Percentiles rank a stretch among this genome's conserved stretches.
These are phyloP conservation scores for Orychophragmus violaceus DNA, from an alignment of 345 rosid genomes.

Conservation along the genomic window DNA sequence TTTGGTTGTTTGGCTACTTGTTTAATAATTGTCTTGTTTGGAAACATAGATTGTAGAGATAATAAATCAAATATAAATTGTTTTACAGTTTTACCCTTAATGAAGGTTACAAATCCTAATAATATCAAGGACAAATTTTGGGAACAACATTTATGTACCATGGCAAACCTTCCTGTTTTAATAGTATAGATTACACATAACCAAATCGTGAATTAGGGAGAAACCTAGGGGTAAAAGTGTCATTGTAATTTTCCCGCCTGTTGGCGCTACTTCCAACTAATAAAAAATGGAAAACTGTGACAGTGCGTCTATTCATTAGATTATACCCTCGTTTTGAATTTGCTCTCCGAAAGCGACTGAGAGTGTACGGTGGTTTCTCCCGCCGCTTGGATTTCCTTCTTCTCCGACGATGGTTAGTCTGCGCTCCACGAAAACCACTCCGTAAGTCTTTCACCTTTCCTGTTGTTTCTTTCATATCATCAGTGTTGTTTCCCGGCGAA, in stretches of 20 bases:
- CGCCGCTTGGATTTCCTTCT: background rate
- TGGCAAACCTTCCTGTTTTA: too few species aligned
- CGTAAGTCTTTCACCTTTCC: constrained; percentile 10
- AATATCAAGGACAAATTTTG: too few species aligned
- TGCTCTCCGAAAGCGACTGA: constrained; percentile 15
- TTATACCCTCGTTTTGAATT: constrained; percentile 19
- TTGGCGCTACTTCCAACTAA: constrained; percentile 20
- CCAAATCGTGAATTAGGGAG: background rate
- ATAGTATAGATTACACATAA: too few species aligned
- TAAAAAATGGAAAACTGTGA: background rate
- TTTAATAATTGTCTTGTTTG: too few species aligned
- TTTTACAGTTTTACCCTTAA: too few species aligned
- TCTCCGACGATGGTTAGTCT: constrained; percentile 19
- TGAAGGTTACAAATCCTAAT: too few species aligned
- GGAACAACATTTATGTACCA: too few species aligned
- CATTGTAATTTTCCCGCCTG: constrained; percentile 19
- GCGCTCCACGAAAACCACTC: background rate
- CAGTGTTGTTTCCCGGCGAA: background rate
- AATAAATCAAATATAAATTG: too few species aligned
- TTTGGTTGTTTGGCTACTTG: too few species aligned
- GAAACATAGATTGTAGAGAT: too few species aligned
- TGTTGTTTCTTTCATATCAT: background rate
- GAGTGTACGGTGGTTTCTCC: constrained; percentile 5
- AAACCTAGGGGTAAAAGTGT: background rate
- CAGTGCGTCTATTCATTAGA: constrained; percentile 11